Conservation (phyloP, 306 rosid genomes). For the Lathyrus tuberosus region DNA sequence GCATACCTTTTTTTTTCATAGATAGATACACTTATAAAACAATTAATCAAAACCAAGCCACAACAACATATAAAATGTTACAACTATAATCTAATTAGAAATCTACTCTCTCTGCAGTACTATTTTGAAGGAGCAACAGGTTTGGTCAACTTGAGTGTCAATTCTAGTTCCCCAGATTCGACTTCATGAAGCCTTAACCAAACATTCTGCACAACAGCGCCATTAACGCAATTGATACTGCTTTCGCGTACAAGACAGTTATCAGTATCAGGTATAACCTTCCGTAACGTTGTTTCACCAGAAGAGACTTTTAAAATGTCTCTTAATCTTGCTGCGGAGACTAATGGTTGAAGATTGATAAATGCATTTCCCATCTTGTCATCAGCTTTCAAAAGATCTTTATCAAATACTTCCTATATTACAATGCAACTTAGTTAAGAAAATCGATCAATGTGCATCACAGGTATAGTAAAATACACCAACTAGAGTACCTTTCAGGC, state of each 20-base stretch:
- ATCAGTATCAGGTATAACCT: slow-evolving; percentile 73
- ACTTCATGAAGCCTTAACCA: slow-evolving; percentile 91
- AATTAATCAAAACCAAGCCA: slow-evolving; percentile 35
- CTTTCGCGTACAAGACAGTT: slow-evolving; percentile 88
- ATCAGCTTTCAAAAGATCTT: slow-evolving; percentile 88
- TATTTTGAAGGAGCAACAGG: slow-evolving; percentile 37
- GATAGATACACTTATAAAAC: slow-evolving; percentile 26
- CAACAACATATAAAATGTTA: slow-evolving; percentile 30
- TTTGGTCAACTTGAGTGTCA: slow-evolving; percentile 67
- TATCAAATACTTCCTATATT: slow-evolving; percentile 88
- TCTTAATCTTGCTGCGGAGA: slow-evolving; percentile 80
- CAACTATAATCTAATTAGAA: slow-evolving; percentile 48
- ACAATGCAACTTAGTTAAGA: neutral
- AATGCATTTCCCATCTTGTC: slow-evolving; percentile 97
- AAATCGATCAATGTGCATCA: too few relatives aligned
- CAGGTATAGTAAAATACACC: neutral
- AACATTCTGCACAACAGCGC: slow-evolving; percentile 78
- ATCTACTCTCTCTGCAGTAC: slow-evolving; percentile 36
- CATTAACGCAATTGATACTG: slow-evolving; percentile 72
- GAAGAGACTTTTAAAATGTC: slow-evolving; percentile 63
- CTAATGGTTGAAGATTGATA: slow-evolving; percentile 82
- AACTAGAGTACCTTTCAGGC: neutral
- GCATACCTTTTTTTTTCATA: neutral
- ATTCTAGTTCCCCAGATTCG: slow-evolving; percentile 85
- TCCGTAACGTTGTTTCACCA: slow-evolving; percentile 72